Percentiles rank a stretch among this genome's conserved stretches.
These are phyloP conservation scores for Pyrenochaeta sp. DNA, from an alignment of 2,329 filamentous ascomycete species.

Conservation along the genomic window DNA sequence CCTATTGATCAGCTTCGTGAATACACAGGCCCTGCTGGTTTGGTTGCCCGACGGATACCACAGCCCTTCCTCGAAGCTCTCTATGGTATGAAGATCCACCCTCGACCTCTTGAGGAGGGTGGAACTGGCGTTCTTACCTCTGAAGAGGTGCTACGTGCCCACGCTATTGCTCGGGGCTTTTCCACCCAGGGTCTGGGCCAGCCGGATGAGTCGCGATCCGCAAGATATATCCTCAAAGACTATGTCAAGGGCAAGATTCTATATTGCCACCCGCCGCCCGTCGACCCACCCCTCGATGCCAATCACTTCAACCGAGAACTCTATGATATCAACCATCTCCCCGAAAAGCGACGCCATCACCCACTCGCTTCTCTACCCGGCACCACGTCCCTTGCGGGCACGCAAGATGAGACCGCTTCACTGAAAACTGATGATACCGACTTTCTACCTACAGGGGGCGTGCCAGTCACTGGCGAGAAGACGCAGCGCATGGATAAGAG, in stretches of 20 bases:
- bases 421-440: conserved; percentile 61
- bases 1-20: conserved; percentile 97
- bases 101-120: conserved; percentile 85
- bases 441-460: conserved; percentile 39
- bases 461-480: conserved; percentile 69
- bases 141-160: conserved; percentile 83
- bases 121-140: conserved; percentile 87
- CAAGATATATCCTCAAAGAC: conserved; percentile 90
- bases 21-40: conserved; percentile 82
- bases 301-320: conserved; percentile 86
- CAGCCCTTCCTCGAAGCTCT: conserved; percentile 88
- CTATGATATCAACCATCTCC: conserved; percentile 83
- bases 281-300: conserved; percentile 69
- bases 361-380: conserved; percentile 60
- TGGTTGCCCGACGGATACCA: conserved; percentile 87
- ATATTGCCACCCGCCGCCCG: conserved; percentile 87
- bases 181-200: conserved; percentile 87
- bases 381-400: conserved; percentile 39
- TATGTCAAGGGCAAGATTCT: conserved; percentile 97
- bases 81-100: conserved; percentile 90
- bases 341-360: conserved; percentile 77
- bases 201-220: conserved; percentile 91
- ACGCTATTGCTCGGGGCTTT: conserved; percentile 89
- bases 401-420: conserved; percentile 45
- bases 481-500: conserved; percentile 80